A percentile compares a stretch with the other conserved stretches of the same genome.
phyloP scores from a whole-genome alignment of 2,329 filamentous ascomycete genomes.

The Xylaria digitata region DNA sequence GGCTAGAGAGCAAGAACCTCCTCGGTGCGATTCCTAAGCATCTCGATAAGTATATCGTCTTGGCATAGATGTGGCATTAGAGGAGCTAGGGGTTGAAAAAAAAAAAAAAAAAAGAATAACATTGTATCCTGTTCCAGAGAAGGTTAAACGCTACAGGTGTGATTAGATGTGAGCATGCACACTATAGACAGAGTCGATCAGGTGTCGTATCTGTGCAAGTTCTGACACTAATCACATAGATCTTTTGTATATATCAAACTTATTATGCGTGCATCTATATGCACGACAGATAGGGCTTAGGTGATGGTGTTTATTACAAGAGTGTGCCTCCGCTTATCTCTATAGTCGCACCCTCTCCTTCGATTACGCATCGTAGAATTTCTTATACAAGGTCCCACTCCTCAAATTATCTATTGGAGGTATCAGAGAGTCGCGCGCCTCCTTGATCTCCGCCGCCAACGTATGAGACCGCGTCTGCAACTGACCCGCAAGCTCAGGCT shows the following conservation, averaged over 20 bases:
- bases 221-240: conserved; percentile 23
- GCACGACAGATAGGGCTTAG: conserved; percentile 20
- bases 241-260: conserved; percentile 41
- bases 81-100: conserved; percentile 1
- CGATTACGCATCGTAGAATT: conserved; percentile 45
- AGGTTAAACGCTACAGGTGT: background rate
- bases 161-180: conserved; percentile 5
- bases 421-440: conserved; percentile 44
- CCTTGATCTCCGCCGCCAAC: conserved; percentile 53
- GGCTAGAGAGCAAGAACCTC: conserved; percentile 88
- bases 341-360: background rate
- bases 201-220: conserved; percentile 8
- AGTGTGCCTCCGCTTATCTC: background rate
- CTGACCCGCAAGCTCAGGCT: conserved; percentile 51
- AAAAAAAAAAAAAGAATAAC: conserved; percentile 8
- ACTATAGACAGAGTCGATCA: background rate
- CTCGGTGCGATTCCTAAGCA: conserved; percentile 83
- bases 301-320: conserved; percentile 35
- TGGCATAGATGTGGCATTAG: conserved; percentile 66
- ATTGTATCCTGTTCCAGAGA: background rate
- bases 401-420: conserved; percentile 21
- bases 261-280: conserved; percentile 28
- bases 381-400: conserved; percentile 48
- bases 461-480: conserved; percentile 56
- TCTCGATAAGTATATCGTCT: conserved; percentile 92